Conservation (phyloP, 2,329 filamentous ascomycete genomes). For the Cercospora berteroae region DNA sequence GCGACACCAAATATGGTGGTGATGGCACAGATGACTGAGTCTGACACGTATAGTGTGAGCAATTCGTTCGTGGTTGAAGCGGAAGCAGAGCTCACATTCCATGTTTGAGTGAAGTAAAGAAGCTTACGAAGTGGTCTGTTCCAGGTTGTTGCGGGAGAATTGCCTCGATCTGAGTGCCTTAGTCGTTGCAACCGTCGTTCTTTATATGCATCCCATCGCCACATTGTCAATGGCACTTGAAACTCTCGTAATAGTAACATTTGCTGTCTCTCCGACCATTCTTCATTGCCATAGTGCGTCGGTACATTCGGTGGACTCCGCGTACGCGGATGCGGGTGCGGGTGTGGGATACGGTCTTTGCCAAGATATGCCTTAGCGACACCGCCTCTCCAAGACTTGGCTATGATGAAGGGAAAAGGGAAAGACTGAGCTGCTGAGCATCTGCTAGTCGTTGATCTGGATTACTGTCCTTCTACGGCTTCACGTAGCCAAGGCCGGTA, state of each 20-base stretch:
- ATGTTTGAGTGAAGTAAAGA: background rate
- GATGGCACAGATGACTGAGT: background rate
- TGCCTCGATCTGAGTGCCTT: background rate
- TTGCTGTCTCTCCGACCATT: background rate
- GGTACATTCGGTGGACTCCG: background rate
- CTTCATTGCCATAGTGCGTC: background rate
- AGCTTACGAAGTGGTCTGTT: background rate
- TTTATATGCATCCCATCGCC: background rate
- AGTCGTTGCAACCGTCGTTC: background rate
- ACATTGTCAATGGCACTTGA: background rate
- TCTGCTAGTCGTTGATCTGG: background rate
- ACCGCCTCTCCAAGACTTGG: background rate
- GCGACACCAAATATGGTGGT: background rate
- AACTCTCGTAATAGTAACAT: background rate
- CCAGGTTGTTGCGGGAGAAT: background rate
- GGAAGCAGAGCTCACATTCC: background rate
- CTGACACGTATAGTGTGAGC: background rate
- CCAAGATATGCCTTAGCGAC: background rate
- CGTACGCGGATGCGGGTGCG: background rate
- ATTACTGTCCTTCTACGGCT: background rate
- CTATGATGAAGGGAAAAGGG: background rate
- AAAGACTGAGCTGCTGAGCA: background rate
- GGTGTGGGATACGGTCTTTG: background rate
- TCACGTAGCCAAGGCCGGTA: background rate
- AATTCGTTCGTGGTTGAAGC: background rate